Evolutionary conservation across 768 basidiomycete species (phyloP), one percentile per base, ranked within the genome.

Genomic region (Termitomyces sp.): DNA sequence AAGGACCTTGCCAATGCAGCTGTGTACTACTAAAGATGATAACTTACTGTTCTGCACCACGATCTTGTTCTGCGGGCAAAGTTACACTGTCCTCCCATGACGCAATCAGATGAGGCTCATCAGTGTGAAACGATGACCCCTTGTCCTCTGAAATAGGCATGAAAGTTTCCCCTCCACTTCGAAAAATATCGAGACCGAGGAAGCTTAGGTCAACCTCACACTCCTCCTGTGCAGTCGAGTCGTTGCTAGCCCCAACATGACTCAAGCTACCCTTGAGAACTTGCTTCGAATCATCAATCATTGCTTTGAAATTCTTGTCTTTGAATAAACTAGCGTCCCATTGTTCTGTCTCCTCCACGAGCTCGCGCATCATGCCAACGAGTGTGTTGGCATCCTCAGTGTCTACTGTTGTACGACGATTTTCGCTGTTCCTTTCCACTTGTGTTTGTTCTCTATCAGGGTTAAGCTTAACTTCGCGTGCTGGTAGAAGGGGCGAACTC

Each of bases 281-380:
- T n/a, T 52, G 51, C 16, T 63, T 64, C 22, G 76, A 73, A 39
- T 66, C 66, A 45, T 74, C 64, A 18, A 82, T 74, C 69, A 82
- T 70, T 5, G 69, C 65, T 61, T 72, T 79, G 69, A 83, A 83
- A 20, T 75, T 76, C 37, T 76, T 66, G 59, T 80, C 76, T 67
- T 81, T 71, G 61, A 79, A 79, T 36, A 82, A 64, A 57, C 72
- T 77, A 16, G 74, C 68, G 60, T 82, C 81, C 82, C 82, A 83
- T 37, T 74, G 75, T 49, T 70, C 79, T 18, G 80, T 78, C 61
- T 80, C 81, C 45, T 79, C 75, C 1, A 78, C 77, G 36, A 83
- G 72, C 63, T 82, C 79, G 16, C 74, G 73, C 33, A 83, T 77
- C 14, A 83, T 71, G 10, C 69, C 73, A 32, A 79, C 64, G 36